Evolutionary conservation across 345 rosid species (phyloP), one percentile per base, ranked within the genome.

Genomic region (Salix arbutifolia): DNA sequence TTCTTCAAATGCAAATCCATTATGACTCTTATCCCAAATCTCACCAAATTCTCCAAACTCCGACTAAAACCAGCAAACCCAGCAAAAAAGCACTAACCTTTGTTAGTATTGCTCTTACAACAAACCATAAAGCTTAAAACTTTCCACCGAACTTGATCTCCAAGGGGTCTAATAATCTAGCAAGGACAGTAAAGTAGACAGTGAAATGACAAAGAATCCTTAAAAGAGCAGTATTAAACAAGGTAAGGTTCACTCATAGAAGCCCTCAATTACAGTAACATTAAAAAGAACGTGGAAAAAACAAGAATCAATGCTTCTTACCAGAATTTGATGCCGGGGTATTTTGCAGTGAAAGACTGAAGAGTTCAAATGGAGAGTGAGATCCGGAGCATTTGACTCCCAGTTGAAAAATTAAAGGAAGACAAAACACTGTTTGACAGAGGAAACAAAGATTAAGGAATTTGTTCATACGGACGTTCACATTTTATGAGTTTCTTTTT

Each of bases 1-100:
- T 75, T 87, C 89, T 91, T 88, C 84, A 89, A 87, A 84, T 89
- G 91, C 83, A 91, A 76, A 77, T 91, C 93, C 96, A 91, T 91
- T 53, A 25, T 4, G 8, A 14, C 44, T 78, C 53, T 3, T 10
- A 10, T 8, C 12, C 53, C 68, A 62, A 26, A 19, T 37, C 21
- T 40, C 35, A 77, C 31, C 53, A 74, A 71, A 84, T 76, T 73
- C 53, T 2, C 61, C 70, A 30, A 70, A 61, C 60, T 44, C 64
- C 69, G 46, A 58, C 21, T 30, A 53, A 42, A n/a, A 67, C 46
- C 69, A 30, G 80, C 17, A 70, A 35, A 66, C 16, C 71, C 71
- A 71, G 40, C 0, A 65, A 33, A 19, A 71, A 71, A 44, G 33
- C 17, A 21, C 25, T 1, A n/a, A 3, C 38, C 67, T 76, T 60